A percentile compares a stretch with the other conserved stretches of the same genome.
Evolutionary conservation across 805 yeast species (phyloP).

Genomic region (Lipomyces oligophaga): DNA sequence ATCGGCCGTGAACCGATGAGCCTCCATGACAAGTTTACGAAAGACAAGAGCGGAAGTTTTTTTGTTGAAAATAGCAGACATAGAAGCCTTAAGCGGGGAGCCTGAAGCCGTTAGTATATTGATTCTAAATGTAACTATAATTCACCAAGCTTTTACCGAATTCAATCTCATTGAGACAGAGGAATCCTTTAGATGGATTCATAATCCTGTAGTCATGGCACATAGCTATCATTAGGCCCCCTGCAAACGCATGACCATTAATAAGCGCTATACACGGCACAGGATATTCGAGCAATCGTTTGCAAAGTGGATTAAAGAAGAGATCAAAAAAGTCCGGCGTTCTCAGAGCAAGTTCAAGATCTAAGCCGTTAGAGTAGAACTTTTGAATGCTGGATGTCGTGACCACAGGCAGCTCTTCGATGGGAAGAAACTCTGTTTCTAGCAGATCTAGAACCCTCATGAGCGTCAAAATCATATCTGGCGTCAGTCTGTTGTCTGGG

Average conservation of each 20-base stretch:
- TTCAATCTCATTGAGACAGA: slow-evolving; percentile 41
- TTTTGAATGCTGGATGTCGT: slow-evolving; percentile 39
- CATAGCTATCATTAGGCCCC: slow-evolving; percentile 40
- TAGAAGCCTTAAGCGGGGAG: slow-evolving; percentile 38
- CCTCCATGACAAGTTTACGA: slow-evolving; percentile 36
- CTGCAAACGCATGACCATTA: slow-evolving; percentile 44
- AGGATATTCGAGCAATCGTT: slow-evolving; percentile 39
- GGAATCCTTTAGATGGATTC: slow-evolving; percentile 40
- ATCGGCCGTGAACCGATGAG: slow-evolving; percentile 37
- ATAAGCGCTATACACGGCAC: slow-evolving; percentile 41
- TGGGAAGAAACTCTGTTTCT: slow-evolving; percentile 27
- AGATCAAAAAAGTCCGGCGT: slow-evolving; percentile 38
- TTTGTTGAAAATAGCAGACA: slow-evolving; percentile 37
- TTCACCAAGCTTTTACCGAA: slow-evolving; percentile 27
- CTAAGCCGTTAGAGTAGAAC: slow-evolving; percentile 42
- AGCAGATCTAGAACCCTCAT: slow-evolving; percentile 37
- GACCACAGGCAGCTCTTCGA: slow-evolving; percentile 37
- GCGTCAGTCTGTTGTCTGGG: slow-evolving; percentile 40
- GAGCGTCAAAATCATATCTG: slow-evolving; percentile 36
- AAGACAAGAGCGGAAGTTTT: slow-evolving; percentile 35
- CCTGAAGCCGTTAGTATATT: slow-evolving; percentile 24
- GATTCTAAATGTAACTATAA: neutral
- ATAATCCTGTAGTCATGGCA: slow-evolving; percentile 41
- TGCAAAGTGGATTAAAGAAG: slow-evolving; percentile 36
- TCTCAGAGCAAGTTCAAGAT: slow-evolving; percentile 37